These are phyloP conservation scores for Adenanthera pavonina DNA, from an alignment of 306 rosid species.

Conservation along the genomic window DNA sequence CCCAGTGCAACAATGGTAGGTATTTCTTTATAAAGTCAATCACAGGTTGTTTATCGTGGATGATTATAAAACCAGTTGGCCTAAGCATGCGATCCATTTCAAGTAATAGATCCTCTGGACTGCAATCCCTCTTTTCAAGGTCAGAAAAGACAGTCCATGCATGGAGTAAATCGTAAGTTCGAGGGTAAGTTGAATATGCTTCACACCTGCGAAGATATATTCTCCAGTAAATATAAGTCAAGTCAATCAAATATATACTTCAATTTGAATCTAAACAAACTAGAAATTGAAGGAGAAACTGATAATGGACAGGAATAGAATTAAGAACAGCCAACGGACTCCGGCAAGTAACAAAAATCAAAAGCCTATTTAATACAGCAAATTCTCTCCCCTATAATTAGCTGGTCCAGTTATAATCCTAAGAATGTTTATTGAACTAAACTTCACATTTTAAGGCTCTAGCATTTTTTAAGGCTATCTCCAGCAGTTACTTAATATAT, in stretches of 20 bases:
- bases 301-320: neutral
- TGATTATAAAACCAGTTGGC: constrained; percentile 82
- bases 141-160: constrained; percentile 87
- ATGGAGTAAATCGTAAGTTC: constrained; percentile 89
- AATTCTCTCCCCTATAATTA: neutral
- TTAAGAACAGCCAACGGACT: constrained; percentile 1
- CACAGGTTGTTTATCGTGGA: constrained; percentile 71
- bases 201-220: constrained; percentile 45
- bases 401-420: neutral
- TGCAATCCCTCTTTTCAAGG: constrained; percentile 73
- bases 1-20: constrained; percentile 86
- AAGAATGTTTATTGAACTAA: neutral
- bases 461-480: neutral
- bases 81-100: constrained; percentile 93
- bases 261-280: constrained; percentile 16
- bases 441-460: neutral
- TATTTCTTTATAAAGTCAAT: constrained; percentile 75
- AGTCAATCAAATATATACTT: constrained; percentile 33
- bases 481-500: neutral
- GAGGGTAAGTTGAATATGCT: constrained; percentile 93
- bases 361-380: neutral
- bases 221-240: constrained; percentile 24
- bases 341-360: constrained; percentile 17
- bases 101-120: constrained; percentile 73
- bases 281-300: constrained; percentile 19